phyloP scores from a whole-genome alignment of 176 grass and related monocot species.

The Carex cristatella region DNA sequence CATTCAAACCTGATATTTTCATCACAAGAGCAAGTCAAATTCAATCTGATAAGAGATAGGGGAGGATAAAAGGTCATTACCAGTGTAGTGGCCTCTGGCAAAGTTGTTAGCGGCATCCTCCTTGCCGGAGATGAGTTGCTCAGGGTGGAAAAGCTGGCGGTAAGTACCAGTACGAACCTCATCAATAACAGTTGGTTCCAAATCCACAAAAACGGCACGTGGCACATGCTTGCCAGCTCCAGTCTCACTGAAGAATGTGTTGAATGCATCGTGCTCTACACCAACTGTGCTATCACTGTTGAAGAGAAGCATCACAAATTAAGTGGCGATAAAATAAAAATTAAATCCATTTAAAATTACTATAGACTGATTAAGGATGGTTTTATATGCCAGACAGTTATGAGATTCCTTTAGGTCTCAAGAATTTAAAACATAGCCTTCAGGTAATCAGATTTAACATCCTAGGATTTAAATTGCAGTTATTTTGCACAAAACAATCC shows the following conservation, averaged over 20 bases:
- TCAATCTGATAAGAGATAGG: neutral
- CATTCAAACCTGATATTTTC: neutral
- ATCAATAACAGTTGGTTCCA: slow-evolving; percentile 21
- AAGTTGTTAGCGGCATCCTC: slow-evolving; percentile 29
- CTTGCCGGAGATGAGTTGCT: slow-evolving; percentile 27
- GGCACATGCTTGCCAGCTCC: slow-evolving; percentile 25
- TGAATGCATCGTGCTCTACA: slow-evolving; percentile 26
- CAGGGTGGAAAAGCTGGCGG: slow-evolving; percentile 26
- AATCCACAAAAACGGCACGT: slow-evolving; percentile 22
- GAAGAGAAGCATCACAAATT: neutral
- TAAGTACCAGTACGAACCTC: slow-evolving; percentile 24
- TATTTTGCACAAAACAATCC: neutral
- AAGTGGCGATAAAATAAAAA: neutral
- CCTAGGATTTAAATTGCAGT: neutral
- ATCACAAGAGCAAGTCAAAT: neutral
- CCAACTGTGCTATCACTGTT: slow-evolving; percentile 21
- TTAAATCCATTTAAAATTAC: neutral
- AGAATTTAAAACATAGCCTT: neutral
- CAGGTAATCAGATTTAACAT: neutral
- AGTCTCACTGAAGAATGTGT: slow-evolving; percentile 29
- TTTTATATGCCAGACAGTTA: neutral
- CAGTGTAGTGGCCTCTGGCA: slow-evolving; percentile 26
- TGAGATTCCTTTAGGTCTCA: neutral
- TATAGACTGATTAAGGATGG: neutral
- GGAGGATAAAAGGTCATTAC: neutral